Conservation (phyloP, 2,329 filamentous ascomycete species). For the Fusarium sp. region DNA sequence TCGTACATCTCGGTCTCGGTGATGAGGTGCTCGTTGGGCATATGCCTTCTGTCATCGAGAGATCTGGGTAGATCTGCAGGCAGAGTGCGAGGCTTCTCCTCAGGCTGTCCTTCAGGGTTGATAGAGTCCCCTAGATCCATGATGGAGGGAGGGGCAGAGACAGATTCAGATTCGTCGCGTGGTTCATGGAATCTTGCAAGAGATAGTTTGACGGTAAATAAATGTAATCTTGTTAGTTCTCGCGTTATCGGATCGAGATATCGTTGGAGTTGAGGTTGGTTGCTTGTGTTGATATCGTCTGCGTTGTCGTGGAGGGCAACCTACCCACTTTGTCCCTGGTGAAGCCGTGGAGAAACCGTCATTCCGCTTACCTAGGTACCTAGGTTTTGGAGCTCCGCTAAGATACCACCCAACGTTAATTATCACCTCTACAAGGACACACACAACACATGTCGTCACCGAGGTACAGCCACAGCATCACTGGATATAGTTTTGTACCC, state of each 20-base stretch:
- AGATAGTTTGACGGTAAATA: neutral
- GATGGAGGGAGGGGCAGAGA: constrained; percentile 53
- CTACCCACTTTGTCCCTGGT: constrained; percentile 38
- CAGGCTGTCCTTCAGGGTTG: constrained; percentile 51
- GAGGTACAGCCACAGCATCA: constrained; percentile 30
- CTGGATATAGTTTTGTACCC: constrained; percentile 17
- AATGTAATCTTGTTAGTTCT: neutral
- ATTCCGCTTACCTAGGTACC: constrained; percentile 22
- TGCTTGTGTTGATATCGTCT: constrained; percentile 34
- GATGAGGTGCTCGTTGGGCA: constrained; percentile 69
- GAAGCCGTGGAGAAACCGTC: constrained; percentile 40
- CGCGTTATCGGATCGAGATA: neutral
- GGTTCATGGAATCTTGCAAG: constrained; percentile 45
- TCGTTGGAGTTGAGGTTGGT: constrained; percentile 3
- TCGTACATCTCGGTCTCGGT: constrained; percentile 97
- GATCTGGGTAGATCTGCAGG: constrained; percentile 90
- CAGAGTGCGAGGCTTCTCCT: constrained; percentile 61
- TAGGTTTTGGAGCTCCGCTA: constrained; percentile 18
- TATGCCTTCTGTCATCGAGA: constrained; percentile 83
- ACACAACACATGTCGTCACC: constrained; percentile 17
- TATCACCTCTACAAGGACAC: neutral
- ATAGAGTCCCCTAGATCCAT: constrained; percentile 68
- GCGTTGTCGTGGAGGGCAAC: constrained; percentile 37
- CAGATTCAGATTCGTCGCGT: constrained; percentile 38
- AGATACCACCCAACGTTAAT: neutral